These are phyloP conservation scores for Alnus rubra DNA, from an alignment of 306 rosid species.

Conservation along the genomic window DNA sequence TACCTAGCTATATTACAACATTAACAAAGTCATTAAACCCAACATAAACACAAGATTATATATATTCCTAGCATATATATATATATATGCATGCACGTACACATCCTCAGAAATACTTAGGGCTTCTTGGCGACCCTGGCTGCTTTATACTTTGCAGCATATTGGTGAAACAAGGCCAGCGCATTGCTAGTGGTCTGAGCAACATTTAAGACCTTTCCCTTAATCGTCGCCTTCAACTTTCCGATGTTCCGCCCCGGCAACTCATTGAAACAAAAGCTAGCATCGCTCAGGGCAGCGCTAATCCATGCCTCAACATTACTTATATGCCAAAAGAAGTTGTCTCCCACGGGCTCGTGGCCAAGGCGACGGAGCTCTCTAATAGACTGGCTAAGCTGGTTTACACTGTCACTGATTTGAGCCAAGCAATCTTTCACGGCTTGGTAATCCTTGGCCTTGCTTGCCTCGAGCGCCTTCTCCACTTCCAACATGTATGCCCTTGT, in stretches of 20 bases:
- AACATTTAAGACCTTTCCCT: conserved; percentile 55
- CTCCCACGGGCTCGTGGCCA: conserved; percentile 14
- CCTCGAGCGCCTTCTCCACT: conserved; percentile 36
- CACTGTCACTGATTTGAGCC: conserved; percentile 51
- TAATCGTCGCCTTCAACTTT: conserved; percentile 50
- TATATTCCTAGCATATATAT: too few relatives aligned
- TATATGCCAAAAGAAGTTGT: conserved; percentile 54
- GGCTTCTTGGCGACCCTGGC: conserved; percentile 22
- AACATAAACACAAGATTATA: background rate
- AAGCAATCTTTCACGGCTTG: conserved; percentile 49
- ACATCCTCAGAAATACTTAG: background rate
- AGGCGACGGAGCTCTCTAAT: conserved; percentile 41
- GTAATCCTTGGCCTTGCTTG: conserved; percentile 24
- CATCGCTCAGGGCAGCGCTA: conserved; percentile 59
- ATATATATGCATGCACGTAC: too few relatives aligned
- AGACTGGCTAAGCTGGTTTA: conserved; percentile 50
- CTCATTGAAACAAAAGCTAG: conserved; percentile 43
- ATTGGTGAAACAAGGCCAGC: conserved; percentile 53
- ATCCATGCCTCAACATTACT: conserved; percentile 71
- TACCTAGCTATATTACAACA: background rate
- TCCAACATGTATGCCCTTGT: conserved; percentile 44
- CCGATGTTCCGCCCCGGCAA: conserved; percentile 49
- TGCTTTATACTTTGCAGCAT: conserved; percentile 39
- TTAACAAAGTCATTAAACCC: background rate
- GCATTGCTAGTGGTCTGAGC: conserved; percentile 61